Percentiles rank a stretch among this genome's conserved stretches.
phyloP scores from a whole-genome alignment of 129 eudicot species.

The Scalesia atractyloides region DNA sequence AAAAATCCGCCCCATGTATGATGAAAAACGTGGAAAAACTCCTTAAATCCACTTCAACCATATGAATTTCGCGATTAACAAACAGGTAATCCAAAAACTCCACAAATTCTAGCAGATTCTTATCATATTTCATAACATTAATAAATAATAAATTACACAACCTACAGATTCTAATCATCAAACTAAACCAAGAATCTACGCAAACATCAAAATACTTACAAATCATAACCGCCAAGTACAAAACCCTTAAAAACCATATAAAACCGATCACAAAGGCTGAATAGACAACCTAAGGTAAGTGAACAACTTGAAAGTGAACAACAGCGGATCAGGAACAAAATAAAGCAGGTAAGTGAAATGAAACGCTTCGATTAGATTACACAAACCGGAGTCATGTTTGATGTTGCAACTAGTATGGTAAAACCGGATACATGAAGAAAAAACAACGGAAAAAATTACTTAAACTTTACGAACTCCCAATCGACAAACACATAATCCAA shows the following conservation, averaged over 20 bases:
- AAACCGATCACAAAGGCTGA: constrained; percentile 3
- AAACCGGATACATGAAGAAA: no score
- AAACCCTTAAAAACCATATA: constrained; percentile 36
- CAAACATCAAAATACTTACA: constrained; percentile 7
- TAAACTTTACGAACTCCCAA: no score
- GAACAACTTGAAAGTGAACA: constrained; percentile 4
- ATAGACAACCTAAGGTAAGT: constrained; percentile 3
- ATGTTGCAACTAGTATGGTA: no score
- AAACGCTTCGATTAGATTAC: no score
- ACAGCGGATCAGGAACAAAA: no score
- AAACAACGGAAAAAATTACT: no score
- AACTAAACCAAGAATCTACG: constrained; percentile 14
- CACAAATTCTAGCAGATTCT: no score
- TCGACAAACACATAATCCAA: no score
- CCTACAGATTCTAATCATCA: constrained; percentile 13
- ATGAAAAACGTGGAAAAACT: constrained; percentile 2
- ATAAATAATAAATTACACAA: neutral
- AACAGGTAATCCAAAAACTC: no score
- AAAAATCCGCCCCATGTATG: neutral
- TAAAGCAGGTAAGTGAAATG: no score
- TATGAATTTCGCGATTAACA: neutral
- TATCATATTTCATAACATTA: neutral
- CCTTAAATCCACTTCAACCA: constrained; percentile 7
- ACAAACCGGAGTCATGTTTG: no score
- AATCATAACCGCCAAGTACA: constrained; percentile 18